Evolutionary conservation across 2,329 filamentous ascomycete genomes (phyloP).

Genomic region (Calcarisporium arbuscula): DNA sequence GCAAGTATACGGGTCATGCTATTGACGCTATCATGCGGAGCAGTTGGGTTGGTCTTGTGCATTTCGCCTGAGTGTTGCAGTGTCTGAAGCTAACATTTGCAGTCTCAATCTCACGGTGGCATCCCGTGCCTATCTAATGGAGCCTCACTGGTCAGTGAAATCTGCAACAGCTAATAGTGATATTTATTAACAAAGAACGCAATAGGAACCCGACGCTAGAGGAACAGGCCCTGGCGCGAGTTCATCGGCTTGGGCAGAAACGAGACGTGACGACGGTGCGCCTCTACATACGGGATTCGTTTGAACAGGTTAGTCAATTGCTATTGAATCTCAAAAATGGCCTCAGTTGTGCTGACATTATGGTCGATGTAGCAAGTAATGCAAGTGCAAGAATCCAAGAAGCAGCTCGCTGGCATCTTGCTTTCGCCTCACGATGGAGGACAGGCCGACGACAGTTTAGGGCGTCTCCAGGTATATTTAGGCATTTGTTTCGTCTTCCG

Average conservation of each 20-base stretch:
- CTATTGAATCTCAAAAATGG: too few relatives aligned
- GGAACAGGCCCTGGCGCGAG: slow-evolving; percentile 35
- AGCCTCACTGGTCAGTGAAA: slow-evolving; percentile 37
- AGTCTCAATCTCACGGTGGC: slow-evolving; percentile 42
- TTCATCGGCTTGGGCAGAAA: slow-evolving; percentile 29
- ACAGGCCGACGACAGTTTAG: too few relatives aligned
- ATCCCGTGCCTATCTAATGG: slow-evolving; percentile 41
- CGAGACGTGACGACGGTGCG: slow-evolving; percentile 30
- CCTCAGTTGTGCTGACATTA: rapidly evolving
- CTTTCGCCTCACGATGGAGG: slow-evolving; percentile 3
- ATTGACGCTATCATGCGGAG: slow-evolving; percentile 43
- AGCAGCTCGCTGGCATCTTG: slow-evolving; percentile 5
- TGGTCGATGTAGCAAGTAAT: slow-evolving; percentile 9
- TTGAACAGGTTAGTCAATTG: slow-evolving; percentile 25
- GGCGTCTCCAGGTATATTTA: too few relatives aligned
- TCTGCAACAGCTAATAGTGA: neutral
- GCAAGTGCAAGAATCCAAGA: slow-evolving; percentile 12
- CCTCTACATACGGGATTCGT: slow-evolving; percentile 28
- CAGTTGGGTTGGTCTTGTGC: slow-evolving; percentile 41
- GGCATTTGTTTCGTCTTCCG: too few relatives aligned
- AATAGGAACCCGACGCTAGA: slow-evolving; percentile 36
- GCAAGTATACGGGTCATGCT: slow-evolving; percentile 34
- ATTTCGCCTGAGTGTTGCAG: too few relatives aligned
- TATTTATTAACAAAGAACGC: neutral
- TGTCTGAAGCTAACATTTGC: too few relatives aligned